Evolutionary conservation across 768 basidiomycete genomes (phyloP).

Genomic region (Trametes sanguinea): DNA sequence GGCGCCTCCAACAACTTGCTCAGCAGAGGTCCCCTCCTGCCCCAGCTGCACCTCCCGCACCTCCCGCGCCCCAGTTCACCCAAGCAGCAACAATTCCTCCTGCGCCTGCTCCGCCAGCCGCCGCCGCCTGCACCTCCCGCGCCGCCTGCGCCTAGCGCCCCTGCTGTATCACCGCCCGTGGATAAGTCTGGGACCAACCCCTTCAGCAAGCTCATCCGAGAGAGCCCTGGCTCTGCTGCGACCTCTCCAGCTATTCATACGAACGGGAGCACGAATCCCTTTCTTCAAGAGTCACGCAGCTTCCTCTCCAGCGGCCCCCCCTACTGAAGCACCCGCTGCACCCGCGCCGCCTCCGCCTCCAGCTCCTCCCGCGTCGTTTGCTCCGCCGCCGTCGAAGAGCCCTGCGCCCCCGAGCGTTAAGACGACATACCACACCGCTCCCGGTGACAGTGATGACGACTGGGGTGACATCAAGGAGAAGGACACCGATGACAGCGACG

Average conservation of each 20-base stretch:
- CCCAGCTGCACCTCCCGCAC: constrained; percentile 42
- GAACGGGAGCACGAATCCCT: constrained; percentile 72
- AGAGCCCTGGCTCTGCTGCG: constrained; percentile 41
- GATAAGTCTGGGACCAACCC: constrained; percentile 75
- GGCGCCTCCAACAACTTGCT: constrained; percentile 30
- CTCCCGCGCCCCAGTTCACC: constrained; percentile 31
- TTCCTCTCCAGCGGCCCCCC: constrained; percentile 37
- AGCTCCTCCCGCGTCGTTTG: constrained; percentile 28
- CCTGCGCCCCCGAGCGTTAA: constrained; percentile 57
- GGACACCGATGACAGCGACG: constrained; percentile 55
- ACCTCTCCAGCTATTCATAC: constrained; percentile 38
- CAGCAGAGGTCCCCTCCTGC: constrained; percentile 44
- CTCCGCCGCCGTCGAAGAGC: constrained; percentile 37
- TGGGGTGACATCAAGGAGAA: constrained; percentile 86
- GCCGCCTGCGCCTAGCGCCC: constrained; percentile 30
- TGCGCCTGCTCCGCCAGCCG: constrained; percentile 40
- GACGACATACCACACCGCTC: constrained; percentile 62
- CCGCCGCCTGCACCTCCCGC: constrained; percentile 41
- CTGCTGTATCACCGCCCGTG: constrained; percentile 32
- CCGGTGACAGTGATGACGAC: constrained; percentile 65
- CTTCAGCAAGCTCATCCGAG: constrained; percentile 68
- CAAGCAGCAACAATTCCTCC: constrained; percentile 28
- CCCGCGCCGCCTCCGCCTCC: constrained; percentile 40
- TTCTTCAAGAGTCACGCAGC: constrained; percentile 61
- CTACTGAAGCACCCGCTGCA: constrained; percentile 34